phyloP scores from a whole-genome alignment of 1,284 basidiomycete genomes.

The Pterula multifida region DNA sequence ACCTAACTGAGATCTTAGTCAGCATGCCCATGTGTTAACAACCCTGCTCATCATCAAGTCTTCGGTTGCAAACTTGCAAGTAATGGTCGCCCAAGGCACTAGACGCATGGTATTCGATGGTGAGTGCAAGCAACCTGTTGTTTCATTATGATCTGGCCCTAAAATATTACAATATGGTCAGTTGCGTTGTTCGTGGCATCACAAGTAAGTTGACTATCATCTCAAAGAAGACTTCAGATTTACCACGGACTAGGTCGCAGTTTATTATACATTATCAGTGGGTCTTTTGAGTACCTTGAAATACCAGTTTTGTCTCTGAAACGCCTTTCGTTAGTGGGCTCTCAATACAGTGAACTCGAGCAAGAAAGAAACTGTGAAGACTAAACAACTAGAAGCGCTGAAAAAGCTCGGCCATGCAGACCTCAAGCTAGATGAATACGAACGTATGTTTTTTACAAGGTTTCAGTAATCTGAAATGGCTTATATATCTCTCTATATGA shows the following conservation, averaged over 20 bases:
- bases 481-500: constrained; percentile 4
- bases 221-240: constrained; percentile 3
- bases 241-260: constrained; percentile 26
- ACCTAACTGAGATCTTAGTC: too few relatives aligned
- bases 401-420: constrained; percentile 63
- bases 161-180: constrained; percentile 1
- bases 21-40: too few relatives aligned
- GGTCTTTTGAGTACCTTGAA: constrained; percentile 11
- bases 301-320: neutral
- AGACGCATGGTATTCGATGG: constrained; percentile 37
- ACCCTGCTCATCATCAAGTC: too few relatives aligned
- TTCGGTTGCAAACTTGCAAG: constrained; percentile 6
- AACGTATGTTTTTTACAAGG: constrained; percentile 36
- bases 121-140: constrained; percentile 34
- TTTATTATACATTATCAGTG: constrained; percentile 37
- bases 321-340: constrained; percentile 28
- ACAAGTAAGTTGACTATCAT: constrained; percentile 34
- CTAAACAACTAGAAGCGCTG: constrained; percentile 61
- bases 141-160: constrained; percentile 28
- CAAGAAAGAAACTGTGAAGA: constrained; percentile 52
- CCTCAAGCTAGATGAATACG: constrained; percentile 69
- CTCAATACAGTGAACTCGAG: constrained; percentile 26
- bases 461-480: neutral
- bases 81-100: constrained; percentile 24
- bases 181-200: constrained; percentile 53